Evolutionary conservation across 768 basidiomycete species (phyloP).

Genomic region (Lactarius quietus): DNA sequence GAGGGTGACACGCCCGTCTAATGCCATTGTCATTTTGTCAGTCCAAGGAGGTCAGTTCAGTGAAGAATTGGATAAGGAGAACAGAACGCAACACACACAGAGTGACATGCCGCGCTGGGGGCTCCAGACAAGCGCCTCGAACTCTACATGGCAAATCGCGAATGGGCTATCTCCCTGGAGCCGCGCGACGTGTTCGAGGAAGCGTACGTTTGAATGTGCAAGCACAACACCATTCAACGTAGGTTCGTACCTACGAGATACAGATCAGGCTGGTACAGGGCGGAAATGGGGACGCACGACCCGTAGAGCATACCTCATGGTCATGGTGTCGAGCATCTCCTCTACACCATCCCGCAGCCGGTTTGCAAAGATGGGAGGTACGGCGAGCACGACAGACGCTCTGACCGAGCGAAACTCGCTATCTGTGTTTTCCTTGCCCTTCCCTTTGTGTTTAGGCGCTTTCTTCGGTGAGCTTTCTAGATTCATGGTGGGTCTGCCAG

Average conservation of each 20-base stretch:
- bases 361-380: conserved; percentile 77
- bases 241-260: conserved; percentile 72
- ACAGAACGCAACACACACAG: conserved; percentile 43
- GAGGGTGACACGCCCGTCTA: conserved; percentile 83
- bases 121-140: conserved; percentile 87
- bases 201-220: conserved; percentile 74
- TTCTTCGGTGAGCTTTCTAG: conserved; percentile 25
- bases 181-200: conserved; percentile 58
- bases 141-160: conserved; percentile 65
- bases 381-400: conserved; percentile 65
- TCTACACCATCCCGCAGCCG: conserved; percentile 72
- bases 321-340: conserved; percentile 90
- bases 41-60: conserved; percentile 1
- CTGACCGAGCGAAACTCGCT: conserved; percentile 59
- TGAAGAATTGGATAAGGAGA: neutral
- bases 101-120: conserved; percentile 79
- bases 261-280: conserved; percentile 10
- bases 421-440: conserved; percentile 29
- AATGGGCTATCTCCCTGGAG: conserved; percentile 86
- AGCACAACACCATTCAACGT: conserved; percentile 85
- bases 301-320: conserved; percentile 72
- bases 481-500: conserved; percentile 28
- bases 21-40: conserved; percentile 1
- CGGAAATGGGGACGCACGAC: neutral
- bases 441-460: conserved; percentile 28